Conservation (phyloP, 139 green algal species). For the Auxenochlorella protothecoides region DNA sequence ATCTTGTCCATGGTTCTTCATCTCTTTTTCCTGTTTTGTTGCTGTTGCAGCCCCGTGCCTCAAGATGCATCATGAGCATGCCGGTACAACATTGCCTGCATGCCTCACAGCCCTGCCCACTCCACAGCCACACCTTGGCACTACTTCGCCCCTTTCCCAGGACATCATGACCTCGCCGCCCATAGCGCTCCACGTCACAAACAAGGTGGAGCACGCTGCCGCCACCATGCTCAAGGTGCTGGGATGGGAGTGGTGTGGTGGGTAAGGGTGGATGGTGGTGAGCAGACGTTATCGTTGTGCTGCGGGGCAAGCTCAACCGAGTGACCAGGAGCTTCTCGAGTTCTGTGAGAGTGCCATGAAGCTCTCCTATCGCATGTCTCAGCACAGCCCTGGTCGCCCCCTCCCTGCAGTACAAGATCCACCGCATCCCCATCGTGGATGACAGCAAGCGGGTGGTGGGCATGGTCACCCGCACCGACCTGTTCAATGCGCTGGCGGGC, state of each 20-base stretch:
- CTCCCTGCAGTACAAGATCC: constrained; percentile 33
- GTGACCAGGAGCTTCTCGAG: too few relatives aligned
- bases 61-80: too few relatives aligned
- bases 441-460: constrained; percentile 16
- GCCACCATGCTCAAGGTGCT: constrained; percentile 4
- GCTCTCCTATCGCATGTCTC: neutral
- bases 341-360: too few relatives aligned
- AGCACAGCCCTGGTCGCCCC: too few relatives aligned
- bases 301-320: too few relatives aligned
- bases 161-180: constrained; percentile 19
- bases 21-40: too few relatives aligned
- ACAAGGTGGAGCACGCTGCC: constrained; percentile 7
- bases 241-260: neutral
- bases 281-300: too few relatives aligned
- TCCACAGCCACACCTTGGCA: neutral
- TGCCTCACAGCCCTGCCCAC: neutral
- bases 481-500: constrained; percentile 33
- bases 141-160: neutral
- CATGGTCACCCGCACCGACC: constrained; percentile 44
- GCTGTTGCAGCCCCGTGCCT: too few relatives aligned
- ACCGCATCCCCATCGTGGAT: constrained; percentile 40
- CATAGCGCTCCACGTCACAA: constrained; percentile 5
- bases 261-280: too few relatives aligned
- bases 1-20: too few relatives aligned
- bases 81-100: neutral